Conservation (phyloP, 306 rosid species). For the Vicia sativa region DNA sequence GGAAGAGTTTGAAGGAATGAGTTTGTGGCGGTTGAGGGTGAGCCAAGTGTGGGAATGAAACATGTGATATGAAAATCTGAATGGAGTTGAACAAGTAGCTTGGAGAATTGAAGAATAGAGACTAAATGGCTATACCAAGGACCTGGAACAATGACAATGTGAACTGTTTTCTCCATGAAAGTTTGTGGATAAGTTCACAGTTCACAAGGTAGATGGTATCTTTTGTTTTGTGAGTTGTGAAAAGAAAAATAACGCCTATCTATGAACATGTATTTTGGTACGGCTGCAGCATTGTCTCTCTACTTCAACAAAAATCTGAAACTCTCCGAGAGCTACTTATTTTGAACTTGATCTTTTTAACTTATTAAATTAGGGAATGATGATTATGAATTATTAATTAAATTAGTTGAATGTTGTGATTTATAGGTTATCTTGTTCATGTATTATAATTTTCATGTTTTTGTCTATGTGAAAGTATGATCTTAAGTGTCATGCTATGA, state of each 20-base stretch:
- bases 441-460: no score
- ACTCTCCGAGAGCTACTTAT: no score
- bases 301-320: no score
- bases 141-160: slow-evolving; percentile 2
- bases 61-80: not conserved
- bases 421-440: no score
- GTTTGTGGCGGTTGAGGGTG: not conserved
- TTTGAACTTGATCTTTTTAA: no score
- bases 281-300: no score
- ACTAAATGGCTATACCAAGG: slow-evolving; percentile 4
- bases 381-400: no score
- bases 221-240: not conserved
- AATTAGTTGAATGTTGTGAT: no score
- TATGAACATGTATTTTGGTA: not conserved
- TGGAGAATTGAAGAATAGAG: slow-evolving; percentile 10
- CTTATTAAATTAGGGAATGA: no score
- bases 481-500: no score
- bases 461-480: no score
- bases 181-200: not conserved
- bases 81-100: slow-evolving; percentile 6
- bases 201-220: not conserved
- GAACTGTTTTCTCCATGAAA: slow-evolving; percentile 3
- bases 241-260: not conserved
- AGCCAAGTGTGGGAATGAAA: not conserved
- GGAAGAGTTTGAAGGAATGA: slow-evolving; percentile 17